Evolutionary conservation across 148 eudicot genomes (phyloP), one percentile per base, ranked within the genome.

Genomic region (Cornus suecica): DNA sequence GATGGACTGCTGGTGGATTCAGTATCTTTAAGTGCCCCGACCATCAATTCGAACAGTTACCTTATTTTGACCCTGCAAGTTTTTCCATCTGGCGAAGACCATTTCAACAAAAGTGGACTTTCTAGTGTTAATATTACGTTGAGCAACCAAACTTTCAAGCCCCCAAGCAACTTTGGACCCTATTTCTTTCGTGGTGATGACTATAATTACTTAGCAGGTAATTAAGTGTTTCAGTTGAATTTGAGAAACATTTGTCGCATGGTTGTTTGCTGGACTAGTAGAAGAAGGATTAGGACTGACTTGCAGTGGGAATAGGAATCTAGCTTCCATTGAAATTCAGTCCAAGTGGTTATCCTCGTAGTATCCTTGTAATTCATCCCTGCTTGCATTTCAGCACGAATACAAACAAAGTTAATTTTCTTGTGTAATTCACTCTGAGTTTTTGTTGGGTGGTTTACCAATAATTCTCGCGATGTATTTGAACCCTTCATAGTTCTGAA

Each of bases 71-170:
- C 4, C 8, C 79, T 95, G 56, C 78, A 76, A 34, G 42, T 92
- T 69, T 95, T 89, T 75, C 97, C 99, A 65, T 74, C 73, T 51
- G 89, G 83, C 41, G 77, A 70, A 71, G 83, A 75, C 26, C 42
- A 31, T 73, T 95, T 90, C 71, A 87, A 91, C 66, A 79, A 60
- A 74, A 82, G 91, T 0, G 97, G 90, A 71, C 52, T 91, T 66
- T 63, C 88, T 74, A 32, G 72, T 8, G 56, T 92, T 77, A 94
- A 83, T 24, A 83, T 79, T 73, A 66, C 84, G 67, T 79, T 92
- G n/a, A 88, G 88, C 79, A 87, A 87, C 77, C 97, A 91, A 82
- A 86, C 83, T 27, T 91, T 71, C 76, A 83, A 87, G 75, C 92
- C 94, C 7, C 77, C 86, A n/a, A 41, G 11, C 0, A 60, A 23